Evolutionary conservation across 2,329 filamentous ascomycete genomes (phyloP).

Genomic region (Pseudophaeomoniella oleicola): DNA sequence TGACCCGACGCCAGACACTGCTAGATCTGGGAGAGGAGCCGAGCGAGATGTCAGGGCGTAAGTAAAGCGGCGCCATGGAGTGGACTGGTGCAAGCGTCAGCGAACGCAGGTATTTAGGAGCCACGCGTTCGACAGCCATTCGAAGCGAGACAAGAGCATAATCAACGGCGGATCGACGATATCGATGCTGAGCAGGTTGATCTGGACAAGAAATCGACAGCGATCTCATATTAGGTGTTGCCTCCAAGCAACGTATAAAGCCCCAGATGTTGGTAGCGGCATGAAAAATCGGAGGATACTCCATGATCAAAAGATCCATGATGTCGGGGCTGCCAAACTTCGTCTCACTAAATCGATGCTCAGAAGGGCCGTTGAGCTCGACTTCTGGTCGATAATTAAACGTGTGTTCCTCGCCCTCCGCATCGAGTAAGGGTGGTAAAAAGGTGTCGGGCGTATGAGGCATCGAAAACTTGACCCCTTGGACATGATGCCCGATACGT

Average conservation of each 20-base stretch:
- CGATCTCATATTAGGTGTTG: slow-evolving; percentile 56
- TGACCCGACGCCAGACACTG: slow-evolving; percentile 65
- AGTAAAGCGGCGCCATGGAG: slow-evolving; percentile 59
- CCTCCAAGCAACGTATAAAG: slow-evolving; percentile 60
- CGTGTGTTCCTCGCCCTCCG: slow-evolving; percentile 57
- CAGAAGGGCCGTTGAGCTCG: slow-evolving; percentile 42
- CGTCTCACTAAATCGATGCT: slow-evolving; percentile 40
- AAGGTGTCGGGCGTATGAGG: slow-evolving; percentile 67
- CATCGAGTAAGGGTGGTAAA: slow-evolving; percentile 70
- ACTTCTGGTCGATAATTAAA: slow-evolving; percentile 72
- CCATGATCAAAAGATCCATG: slow-evolving; percentile 66
- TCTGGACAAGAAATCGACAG: slow-evolving; percentile 64
- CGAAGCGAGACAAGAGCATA: slow-evolving; percentile 79
- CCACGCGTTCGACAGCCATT: slow-evolving; percentile 64
- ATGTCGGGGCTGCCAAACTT: slow-evolving; percentile 71
- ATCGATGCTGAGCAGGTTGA: slow-evolving; percentile 52
- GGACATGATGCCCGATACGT: slow-evolving; percentile 64
- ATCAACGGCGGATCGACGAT: slow-evolving; percentile 66
- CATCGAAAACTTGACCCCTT: slow-evolving; percentile 63
- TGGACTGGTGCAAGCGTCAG: slow-evolving; percentile 63
- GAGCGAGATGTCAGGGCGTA: slow-evolving; percentile 60
- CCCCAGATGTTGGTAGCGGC: slow-evolving; percentile 75
- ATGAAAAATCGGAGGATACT: slow-evolving; percentile 81
- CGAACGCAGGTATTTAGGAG: slow-evolving; percentile 49
- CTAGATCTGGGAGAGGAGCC: slow-evolving; percentile 59